These are phyloP conservation scores for Decorospora gaudefroyi DNA, from an alignment of 2,329 filamentous ascomycete genomes.

Conservation along the genomic window DNA sequence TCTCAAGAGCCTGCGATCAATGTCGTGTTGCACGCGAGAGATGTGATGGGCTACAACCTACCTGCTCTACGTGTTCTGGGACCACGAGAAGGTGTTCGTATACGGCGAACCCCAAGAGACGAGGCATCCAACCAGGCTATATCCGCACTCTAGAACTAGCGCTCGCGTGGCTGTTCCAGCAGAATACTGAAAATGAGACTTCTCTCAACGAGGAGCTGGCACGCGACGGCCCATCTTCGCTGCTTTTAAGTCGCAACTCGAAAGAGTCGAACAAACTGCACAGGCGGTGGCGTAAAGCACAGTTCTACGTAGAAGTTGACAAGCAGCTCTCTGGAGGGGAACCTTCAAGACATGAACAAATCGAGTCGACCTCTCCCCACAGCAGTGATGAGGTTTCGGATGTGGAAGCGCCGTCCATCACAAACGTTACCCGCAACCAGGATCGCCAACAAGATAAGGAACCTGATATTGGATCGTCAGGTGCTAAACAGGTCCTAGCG, in stretches of 20 bases:
- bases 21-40: slow-evolving; percentile 71
- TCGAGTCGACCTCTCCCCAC: slow-evolving; percentile 22
- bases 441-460: slow-evolving; percentile 3
- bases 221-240: slow-evolving; percentile 52
- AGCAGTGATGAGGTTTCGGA: slow-evolving; percentile 39
- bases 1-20: slow-evolving; percentile 71
- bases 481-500: neutral
- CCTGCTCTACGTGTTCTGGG: slow-evolving; percentile 68
- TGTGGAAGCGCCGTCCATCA: slow-evolving; percentile 16
- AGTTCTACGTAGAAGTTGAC: slow-evolving; percentile 66
- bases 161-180: slow-evolving; percentile 68
- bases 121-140: slow-evolving; percentile 79
- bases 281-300: slow-evolving; percentile 65
- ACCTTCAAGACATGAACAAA: slow-evolving; percentile 28
- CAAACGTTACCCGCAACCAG: slow-evolving; percentile 2
- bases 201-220: slow-evolving; percentile 61
- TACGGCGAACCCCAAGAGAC: slow-evolving; percentile 72
- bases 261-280: slow-evolving; percentile 62
- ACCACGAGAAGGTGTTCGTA: slow-evolving; percentile 71
- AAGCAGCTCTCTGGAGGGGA: slow-evolving; percentile 60
- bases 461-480: neutral
- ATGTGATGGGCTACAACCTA: slow-evolving; percentile 70
- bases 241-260: slow-evolving; percentile 59
- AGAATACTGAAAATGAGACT: slow-evolving; percentile 63
- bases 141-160: slow-evolving; percentile 73